Percentiles rank a stretch among this genome's conserved stretches.
phyloP scores from a whole-genome alignment of 2,329 filamentous ascomycete species.

The Neurospora crassa region DNA sequence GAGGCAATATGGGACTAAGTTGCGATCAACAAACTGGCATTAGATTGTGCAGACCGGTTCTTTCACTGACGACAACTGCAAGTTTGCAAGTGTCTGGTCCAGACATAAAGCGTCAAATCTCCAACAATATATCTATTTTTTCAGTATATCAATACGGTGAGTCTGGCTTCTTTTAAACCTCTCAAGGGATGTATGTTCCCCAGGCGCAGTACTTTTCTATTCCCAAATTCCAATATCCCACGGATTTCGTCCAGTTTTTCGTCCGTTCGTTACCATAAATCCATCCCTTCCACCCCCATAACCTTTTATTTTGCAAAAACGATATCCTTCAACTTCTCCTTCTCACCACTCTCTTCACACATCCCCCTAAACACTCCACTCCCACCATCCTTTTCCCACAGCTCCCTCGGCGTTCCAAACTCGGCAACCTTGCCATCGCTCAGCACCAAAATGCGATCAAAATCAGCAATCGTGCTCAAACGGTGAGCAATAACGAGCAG shows the following conservation, averaged over 20 bases:
- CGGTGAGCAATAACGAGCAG: constrained; percentile 68
- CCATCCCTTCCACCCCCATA: neutral
- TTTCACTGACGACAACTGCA: neutral
- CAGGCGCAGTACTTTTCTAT: neutral
- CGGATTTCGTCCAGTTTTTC: neutral
- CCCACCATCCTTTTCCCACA: constrained; percentile 43
- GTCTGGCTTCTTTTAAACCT: neutral
- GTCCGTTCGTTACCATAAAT: neutral
- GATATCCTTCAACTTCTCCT: constrained; percentile 38
- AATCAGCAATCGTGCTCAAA: constrained; percentile 67
- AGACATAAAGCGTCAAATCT: neutral
- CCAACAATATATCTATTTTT: neutral
- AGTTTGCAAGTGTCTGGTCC: neutral
- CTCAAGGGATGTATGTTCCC: neutral
- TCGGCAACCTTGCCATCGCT: constrained; percentile 59
- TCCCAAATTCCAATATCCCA: neutral
- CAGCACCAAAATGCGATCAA: constrained; percentile 64
- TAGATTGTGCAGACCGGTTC: neutral
- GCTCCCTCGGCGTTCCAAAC: constrained; percentile 53
- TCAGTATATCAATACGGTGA: neutral
- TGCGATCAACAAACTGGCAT: too few relatives aligned
- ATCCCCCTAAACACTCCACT: constrained; percentile 21
- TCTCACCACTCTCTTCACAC: constrained; percentile 21
- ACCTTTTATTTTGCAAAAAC: constrained; percentile 25
- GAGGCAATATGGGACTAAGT: too few relatives aligned